Conservation (phyloP, 106 monocot genomes). For the Allium sativum region DNA sequence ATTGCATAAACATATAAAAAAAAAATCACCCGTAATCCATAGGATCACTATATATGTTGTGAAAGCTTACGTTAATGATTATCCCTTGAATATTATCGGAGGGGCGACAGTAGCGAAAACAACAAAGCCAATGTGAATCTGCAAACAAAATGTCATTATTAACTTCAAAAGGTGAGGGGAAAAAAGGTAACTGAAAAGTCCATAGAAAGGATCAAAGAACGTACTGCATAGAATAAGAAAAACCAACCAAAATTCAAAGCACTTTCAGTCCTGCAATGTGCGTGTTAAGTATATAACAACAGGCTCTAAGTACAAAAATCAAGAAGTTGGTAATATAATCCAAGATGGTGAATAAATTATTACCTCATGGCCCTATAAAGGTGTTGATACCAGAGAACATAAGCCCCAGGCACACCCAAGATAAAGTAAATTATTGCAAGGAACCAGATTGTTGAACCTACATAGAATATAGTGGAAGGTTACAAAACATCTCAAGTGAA, state of each 20-base stretch:
- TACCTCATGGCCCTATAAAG: conserved; percentile 95
- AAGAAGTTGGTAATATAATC: background rate
- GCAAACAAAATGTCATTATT: too few relatives aligned
- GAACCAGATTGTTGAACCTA: conserved; percentile 85
- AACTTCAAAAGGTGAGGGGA: too few relatives aligned
- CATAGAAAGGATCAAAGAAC: too few relatives aligned
- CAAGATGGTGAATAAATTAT: background rate
- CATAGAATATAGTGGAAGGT: background rate
- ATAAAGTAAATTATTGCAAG: conserved; percentile 88
- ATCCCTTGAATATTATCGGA: too few relatives aligned
- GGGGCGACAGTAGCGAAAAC: too few relatives aligned
- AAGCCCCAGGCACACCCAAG: conserved; percentile 82
- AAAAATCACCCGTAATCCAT: too few relatives aligned
- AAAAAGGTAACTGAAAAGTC: too few relatives aligned
- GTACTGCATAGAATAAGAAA: conserved; percentile 80
- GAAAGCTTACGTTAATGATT: too few relatives aligned
- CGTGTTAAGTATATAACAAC: background rate
- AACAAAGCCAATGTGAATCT: too few relatives aligned
- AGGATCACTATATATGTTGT: too few relatives aligned
- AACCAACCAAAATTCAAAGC: conserved; percentile 98
- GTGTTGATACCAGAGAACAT: conserved; percentile 90
- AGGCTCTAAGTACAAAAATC: background rate
- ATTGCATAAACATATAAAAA: too few relatives aligned
- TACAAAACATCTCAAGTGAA: too few relatives aligned
- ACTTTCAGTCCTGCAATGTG: conserved; percentile 79